A percentile compares a stretch with the other conserved stretches of the same genome.
Conservation (phyloP, 1,284 basidiomycete species). For the Thecaphora frezii region DNA sequence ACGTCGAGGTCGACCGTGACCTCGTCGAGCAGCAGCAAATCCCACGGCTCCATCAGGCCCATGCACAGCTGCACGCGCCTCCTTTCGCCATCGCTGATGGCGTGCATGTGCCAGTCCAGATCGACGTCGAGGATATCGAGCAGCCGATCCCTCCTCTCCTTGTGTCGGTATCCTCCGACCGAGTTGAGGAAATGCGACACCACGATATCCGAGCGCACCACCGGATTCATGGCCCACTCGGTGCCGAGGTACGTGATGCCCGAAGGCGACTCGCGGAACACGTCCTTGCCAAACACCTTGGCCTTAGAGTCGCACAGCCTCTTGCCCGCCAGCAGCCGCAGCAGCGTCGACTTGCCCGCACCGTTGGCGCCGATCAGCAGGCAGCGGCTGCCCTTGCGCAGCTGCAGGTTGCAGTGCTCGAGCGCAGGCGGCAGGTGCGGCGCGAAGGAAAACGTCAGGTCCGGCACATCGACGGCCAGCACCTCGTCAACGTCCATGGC, state of each 20-base stretch:
- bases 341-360: slow-evolving; percentile 93
- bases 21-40: slow-evolving; percentile 90
- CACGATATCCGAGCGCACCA: slow-evolving; percentile 69
- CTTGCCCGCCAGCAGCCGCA: slow-evolving; percentile 93
- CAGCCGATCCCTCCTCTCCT: slow-evolving; percentile 79
- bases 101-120: slow-evolving; percentile 72
- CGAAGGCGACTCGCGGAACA: slow-evolving; percentile 50
- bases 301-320: slow-evolving; percentile 48
- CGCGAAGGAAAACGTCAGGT: slow-evolving; percentile 50
- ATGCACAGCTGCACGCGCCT: slow-evolving; percentile 91
- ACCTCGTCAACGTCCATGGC: slow-evolving; percentile 19
- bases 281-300: slow-evolving; percentile 53
- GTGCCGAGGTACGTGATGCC: slow-evolving; percentile 75
- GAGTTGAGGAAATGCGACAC: slow-evolving; percentile 73
- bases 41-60: slow-evolving; percentile 94
- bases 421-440: slow-evolving; percentile 40
- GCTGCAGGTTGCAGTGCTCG: slow-evolving; percentile 43
- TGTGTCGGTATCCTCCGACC: slow-evolving; percentile 91
- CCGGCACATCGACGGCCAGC: slow-evolving; percentile 47
- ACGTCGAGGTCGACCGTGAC: slow-evolving; percentile 99
- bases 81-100: slow-evolving; percentile 93
- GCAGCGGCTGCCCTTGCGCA: slow-evolving; percentile 49
- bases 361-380: slow-evolving; percentile 58
- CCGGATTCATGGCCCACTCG: slow-evolving; percentile 87
- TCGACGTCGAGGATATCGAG: slow-evolving; percentile 93